phyloP scores from a whole-genome alignment of 352 stramenopile genomes.

The Albugo laibachii region DNA sequence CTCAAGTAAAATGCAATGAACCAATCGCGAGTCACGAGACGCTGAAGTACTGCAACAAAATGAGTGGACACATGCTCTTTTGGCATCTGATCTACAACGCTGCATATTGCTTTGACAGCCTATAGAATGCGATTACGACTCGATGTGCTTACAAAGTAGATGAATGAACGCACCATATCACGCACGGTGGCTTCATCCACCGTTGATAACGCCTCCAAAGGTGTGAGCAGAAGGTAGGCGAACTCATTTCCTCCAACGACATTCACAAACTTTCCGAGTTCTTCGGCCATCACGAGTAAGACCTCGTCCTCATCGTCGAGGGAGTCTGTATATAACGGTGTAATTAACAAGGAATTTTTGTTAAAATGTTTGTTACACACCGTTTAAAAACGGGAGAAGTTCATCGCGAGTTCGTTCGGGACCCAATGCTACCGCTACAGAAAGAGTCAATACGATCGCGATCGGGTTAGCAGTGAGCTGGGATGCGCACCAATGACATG shows the following conservation, averaged over 20 bases:
- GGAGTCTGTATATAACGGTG: slow-evolving; percentile 48
- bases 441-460: neutral
- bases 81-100: slow-evolving; percentile 74
- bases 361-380: slow-evolving; percentile 12
- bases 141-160: neutral
- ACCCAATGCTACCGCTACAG: slow-evolving; percentile 70
- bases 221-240: slow-evolving; percentile 81
- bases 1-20: slow-evolving; percentile 30
- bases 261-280: slow-evolving; percentile 79
- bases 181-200: slow-evolving; percentile 92
- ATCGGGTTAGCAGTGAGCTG: neutral
- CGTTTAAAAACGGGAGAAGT: slow-evolving; percentile 95
- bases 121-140: slow-evolving; percentile 1
- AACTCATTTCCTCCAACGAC: slow-evolving; percentile 79
- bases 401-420: slow-evolving; percentile 83
- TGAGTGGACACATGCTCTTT: slow-evolving; percentile 70
- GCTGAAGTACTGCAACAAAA: slow-evolving; percentile 85
- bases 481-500: slow-evolving; percentile 58
- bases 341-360: neutral
- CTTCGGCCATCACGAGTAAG: slow-evolving; percentile 85
- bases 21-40: slow-evolving; percentile 91
- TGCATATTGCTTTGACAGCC: slow-evolving; percentile 79
- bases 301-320: slow-evolving; percentile 97
- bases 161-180: slow-evolving; percentile 33
- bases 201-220: slow-evolving; percentile 85